These are phyloP conservation scores for Alternaria ethzedia DNA, from an alignment of 2,329 filamentous ascomycete species.

Conservation along the genomic window DNA sequence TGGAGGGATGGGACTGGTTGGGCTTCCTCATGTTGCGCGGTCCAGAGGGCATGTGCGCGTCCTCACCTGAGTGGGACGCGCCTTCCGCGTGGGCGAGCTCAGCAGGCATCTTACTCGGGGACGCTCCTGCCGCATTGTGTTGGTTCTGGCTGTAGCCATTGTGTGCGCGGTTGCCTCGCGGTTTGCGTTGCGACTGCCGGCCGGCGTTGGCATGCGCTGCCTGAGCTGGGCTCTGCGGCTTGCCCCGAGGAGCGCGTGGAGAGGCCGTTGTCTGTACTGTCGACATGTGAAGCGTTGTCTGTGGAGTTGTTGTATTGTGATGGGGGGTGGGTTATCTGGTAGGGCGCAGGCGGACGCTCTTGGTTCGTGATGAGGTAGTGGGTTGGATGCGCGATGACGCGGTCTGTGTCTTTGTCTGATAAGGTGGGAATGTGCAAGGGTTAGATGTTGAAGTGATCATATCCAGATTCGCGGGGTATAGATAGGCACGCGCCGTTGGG, in stretches of 20 bases:
- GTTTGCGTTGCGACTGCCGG: conserved; percentile 37
- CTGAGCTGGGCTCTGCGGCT: conserved; percentile 41
- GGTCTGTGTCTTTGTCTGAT: conserved; percentile 26
- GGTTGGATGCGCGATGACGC: conserved; percentile 31
- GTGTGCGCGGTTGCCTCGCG: conserved; percentile 40
- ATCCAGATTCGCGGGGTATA: conserved; percentile 36
- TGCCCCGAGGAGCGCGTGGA: conserved; percentile 41
- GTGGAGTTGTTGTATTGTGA: conserved; percentile 3
- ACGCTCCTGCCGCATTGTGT: conserved; percentile 18
- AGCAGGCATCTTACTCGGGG: conserved; percentile 19
- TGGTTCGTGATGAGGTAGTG: conserved; percentile 19
- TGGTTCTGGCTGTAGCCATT: conserved; percentile 37
- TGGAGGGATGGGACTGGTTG: conserved; percentile 35
- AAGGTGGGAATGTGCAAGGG: conserved; percentile 26
- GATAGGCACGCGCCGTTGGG: conserved; percentile 29
- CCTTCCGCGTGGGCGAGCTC: conserved; percentile 31
- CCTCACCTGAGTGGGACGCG: conserved; percentile 38
- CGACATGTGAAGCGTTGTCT: conserved; percentile 37
- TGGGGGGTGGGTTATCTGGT: conserved; percentile 29
- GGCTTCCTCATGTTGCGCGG: conserved; percentile 41
- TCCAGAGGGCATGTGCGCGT: conserved; percentile 29
- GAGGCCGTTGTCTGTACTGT: conserved; percentile 40
- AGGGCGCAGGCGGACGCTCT: conserved; percentile 32
- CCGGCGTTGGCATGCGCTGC: conserved; percentile 33
- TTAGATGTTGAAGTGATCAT: conserved; percentile 42